These are phyloP conservation scores for Adansonia madagascariensis DNA, from an alignment of 441 rosid genomes.

Conservation along the genomic window DNA sequence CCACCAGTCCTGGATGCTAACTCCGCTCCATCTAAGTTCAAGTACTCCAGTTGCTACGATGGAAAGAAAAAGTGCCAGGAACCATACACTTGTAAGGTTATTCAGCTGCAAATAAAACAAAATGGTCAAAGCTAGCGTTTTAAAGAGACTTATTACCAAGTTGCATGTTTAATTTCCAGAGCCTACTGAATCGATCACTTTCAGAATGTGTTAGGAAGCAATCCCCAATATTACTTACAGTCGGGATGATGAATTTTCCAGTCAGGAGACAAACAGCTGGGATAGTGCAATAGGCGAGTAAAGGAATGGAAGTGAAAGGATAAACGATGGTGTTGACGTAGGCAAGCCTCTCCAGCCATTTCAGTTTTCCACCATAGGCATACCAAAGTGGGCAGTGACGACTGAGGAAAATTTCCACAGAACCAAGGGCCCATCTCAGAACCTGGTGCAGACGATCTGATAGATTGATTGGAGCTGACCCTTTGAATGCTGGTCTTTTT, in stretches of 20 bases:
- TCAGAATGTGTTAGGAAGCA: neutral
- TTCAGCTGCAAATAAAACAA: slow-evolving; percentile 56
- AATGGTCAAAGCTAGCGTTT: slow-evolving; percentile 2
- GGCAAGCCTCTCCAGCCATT: slow-evolving; percentile 85
- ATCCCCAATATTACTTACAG: slow-evolving; percentile 45
- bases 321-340: slow-evolving; percentile 83
- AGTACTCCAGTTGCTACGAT: slow-evolving; percentile 78
- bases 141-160: neutral
- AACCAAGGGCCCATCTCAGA: slow-evolving; percentile 96
- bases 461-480: slow-evolving; percentile 91
- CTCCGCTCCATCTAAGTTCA: slow-evolving; percentile 92
- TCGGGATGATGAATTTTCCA: slow-evolving; percentile 89
- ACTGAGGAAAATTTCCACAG: slow-evolving; percentile 88
- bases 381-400: slow-evolving; percentile 91
- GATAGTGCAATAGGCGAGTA: slow-evolving; percentile 75
- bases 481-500: slow-evolving; percentile 76
- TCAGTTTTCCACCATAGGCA: slow-evolving; percentile 87
- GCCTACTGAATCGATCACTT: neutral
- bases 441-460: slow-evolving; percentile 91
- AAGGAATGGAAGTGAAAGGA: slow-evolving; percentile 89
- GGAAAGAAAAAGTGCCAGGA: slow-evolving; percentile 79
- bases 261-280: slow-evolving; percentile 95
- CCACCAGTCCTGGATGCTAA: slow-evolving; percentile 90
- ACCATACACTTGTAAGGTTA: slow-evolving; percentile 75
- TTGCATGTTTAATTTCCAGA: neutral